Evolutionary conservation across 108 stramenopile genomes (phyloP), one percentile per base, ranked within the genome.

Genomic region (Pelagomonas calceolata): DNA sequence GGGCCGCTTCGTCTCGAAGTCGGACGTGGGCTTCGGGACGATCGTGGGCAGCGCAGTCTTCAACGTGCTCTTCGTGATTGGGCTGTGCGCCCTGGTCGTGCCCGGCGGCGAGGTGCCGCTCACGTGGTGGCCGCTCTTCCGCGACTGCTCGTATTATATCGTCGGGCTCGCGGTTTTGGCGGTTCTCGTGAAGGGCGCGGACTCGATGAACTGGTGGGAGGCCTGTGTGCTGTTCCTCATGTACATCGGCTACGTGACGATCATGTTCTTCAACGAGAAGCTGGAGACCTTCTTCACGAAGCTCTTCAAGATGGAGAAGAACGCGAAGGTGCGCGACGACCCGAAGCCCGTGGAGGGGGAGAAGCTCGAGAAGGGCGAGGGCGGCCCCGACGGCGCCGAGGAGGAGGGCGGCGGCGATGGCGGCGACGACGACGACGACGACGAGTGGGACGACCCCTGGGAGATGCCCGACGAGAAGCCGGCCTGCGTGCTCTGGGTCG

Each of bases 1-100:
- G 21, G 85, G 84, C 14, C 77, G 71, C 0, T 83, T 81, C 37
- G 65, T 81, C 3, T 30, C 74, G 18, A 69, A 75, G 46, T 70
- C 43, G 68, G 74, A 82, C 44, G 78, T 84, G 31, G 85, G 85
- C 4, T 83, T 84, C 65, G 85, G 85, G 33, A 86, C 85, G 34
- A 85, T 86, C 66, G 84, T 86, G 29, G 85, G 85, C 33, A 83
- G 82, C 29, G 85, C 85, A 26, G 80, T 84, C 63, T 86, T 86
- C 77, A 86, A 86, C 80, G 84, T 86, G 45, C 80, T 86, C 34
- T 84, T 84, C 64, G 84, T 85, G 18, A 84, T 86, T 9, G 85
- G 80, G 35, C 64, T 81, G 32, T 84, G 82, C 34, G 79, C 79
- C 21, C 29, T 83, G 32, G 69, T 77, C 35, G 68, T 73, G 43